Evolutionary conservation across 208 protist species (phyloP).

Genomic region (Phytomonas sp.): DNA sequence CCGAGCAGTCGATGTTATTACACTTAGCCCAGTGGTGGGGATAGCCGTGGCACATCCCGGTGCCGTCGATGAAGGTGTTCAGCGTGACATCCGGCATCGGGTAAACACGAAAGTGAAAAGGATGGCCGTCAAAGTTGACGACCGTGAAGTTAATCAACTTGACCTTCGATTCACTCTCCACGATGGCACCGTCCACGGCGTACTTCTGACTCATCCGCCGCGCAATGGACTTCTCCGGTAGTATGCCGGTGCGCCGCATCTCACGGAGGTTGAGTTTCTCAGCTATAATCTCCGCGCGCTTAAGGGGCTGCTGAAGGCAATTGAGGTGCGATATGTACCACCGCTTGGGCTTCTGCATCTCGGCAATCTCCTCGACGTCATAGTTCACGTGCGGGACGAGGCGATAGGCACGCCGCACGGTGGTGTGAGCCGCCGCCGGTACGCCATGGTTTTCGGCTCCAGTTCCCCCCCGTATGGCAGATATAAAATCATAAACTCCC

Average conservation of each 20-base stretch:
- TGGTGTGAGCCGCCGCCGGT: constrained; percentile 2
- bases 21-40: constrained; percentile 77
- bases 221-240: constrained; percentile 83
- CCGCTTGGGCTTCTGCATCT: constrained; percentile 70
- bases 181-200: constrained; percentile 67
- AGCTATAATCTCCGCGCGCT: constrained; percentile 77
- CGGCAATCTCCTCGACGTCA: constrained; percentile 83
- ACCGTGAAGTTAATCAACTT: constrained; percentile 85
- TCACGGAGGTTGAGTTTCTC: constrained; percentile 87
- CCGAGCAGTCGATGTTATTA: constrained; percentile 84
- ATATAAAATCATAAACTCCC: background rate
- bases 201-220: constrained; percentile 76
- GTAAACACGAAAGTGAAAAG: constrained; percentile 81
- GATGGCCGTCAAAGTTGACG: constrained; percentile 80
- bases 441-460: too few species aligned
- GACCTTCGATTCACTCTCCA: constrained; percentile 65
- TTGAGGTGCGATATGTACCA: constrained; percentile 81
- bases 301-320: constrained; percentile 78
- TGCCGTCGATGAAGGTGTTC: constrained; percentile 86
- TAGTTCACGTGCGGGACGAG: constrained; percentile 77
- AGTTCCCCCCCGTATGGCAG: too few species aligned
- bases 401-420: constrained; percentile 42
- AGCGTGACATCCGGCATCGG: constrained; percentile 88
- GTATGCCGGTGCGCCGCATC: constrained; percentile 54
- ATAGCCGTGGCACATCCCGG: constrained; percentile 84